Evolutionary conservation across 352 stramenopile genomes (phyloP).

Genomic region (Phytophthora rubi): DNA sequence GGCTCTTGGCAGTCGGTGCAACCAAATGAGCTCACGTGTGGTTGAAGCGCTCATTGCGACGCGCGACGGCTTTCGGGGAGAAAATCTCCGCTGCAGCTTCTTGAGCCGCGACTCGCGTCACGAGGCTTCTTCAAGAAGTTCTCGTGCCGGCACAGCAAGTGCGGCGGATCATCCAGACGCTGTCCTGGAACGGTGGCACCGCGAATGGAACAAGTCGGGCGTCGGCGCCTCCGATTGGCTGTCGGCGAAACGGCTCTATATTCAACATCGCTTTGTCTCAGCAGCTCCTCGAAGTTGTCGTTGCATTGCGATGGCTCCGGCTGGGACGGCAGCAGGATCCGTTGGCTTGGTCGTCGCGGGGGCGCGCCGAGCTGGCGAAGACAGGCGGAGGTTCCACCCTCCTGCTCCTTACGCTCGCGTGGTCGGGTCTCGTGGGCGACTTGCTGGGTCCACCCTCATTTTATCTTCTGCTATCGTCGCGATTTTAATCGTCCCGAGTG

Average conservation of each 20-base stretch:
- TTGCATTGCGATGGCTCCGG: slow-evolving; percentile 29
- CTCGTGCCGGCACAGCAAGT: slow-evolving; percentile 27
- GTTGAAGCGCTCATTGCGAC: neutral
- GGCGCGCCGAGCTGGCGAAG: slow-evolving; percentile 5
- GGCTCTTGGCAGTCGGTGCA: neutral
- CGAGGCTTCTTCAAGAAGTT: neutral
- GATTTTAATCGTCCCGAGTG: slow-evolving; percentile 6
- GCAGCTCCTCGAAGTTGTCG: slow-evolving; percentile 29
- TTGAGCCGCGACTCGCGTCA: neutral
- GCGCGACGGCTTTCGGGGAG: neutral
- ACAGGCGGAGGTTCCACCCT: slow-evolving; percentile 8
- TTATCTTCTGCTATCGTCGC: slow-evolving; percentile 19
- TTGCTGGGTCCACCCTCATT: slow-evolving; percentile 24
- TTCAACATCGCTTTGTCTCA: slow-evolving; percentile 34
- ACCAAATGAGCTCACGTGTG: neutral
- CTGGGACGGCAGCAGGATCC: slow-evolving; percentile 29
- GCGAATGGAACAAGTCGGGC: neutral
- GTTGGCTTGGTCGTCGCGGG: slow-evolving; percentile 4
- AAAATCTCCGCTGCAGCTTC: slow-evolving; percentile 1
- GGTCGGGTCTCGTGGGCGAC: slow-evolving; percentile 15
- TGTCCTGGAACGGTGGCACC: slow-evolving; percentile 25
- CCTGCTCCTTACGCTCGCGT: slow-evolving; percentile 14
- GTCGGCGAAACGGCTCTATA: slow-evolving; percentile 14
- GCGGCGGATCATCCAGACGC: slow-evolving; percentile 25
- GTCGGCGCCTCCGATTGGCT: neutral